These are phyloP conservation scores for Leccinum pachyderme DNA, from an alignment of 1,284 basidiomycete genomes.

Conservation along the genomic window DNA sequence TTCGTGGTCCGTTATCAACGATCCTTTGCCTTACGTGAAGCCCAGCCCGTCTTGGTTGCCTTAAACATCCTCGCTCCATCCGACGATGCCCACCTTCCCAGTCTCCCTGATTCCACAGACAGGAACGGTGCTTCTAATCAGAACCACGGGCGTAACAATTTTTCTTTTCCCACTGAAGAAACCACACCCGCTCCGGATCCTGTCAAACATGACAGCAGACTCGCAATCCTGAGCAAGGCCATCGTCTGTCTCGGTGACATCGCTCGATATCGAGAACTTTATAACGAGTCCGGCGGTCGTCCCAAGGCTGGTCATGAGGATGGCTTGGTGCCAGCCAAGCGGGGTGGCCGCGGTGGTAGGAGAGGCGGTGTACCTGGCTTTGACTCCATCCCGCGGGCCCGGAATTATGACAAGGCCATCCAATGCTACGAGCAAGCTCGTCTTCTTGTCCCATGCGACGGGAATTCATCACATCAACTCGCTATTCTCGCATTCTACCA, in stretches of 20 bases:
- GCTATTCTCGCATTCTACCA: constrained; percentile 89
- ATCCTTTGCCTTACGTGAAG: constrained; percentile 65
- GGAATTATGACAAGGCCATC: constrained; percentile 75
- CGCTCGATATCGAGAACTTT: constrained; percentile 89
- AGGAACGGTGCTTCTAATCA: constrained; percentile 16
- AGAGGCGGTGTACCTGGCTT: constrained; percentile 42
- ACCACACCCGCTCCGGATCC: constrained; percentile 40
- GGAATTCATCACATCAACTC: constrained; percentile 93
- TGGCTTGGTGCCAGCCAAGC: constrained; percentile 37
- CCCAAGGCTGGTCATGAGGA: constrained; percentile 67
- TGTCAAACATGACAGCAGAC: constrained; percentile 57
- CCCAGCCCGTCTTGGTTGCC: constrained; percentile 50
- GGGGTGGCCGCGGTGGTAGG: constrained; percentile 41
- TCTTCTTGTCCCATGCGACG: constrained; percentile 74
- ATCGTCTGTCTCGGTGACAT: constrained; percentile 93
- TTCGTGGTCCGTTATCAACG: constrained; percentile 71
- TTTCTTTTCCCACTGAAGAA: constrained; percentile 56
- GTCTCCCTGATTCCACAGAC: constrained; percentile 33
- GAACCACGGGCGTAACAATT: constrained; percentile 43
- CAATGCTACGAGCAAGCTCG: constrained; percentile 85
- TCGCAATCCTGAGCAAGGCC: constrained; percentile 81
- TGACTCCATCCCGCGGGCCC: constrained; percentile 45
- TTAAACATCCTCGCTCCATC: constrained; percentile 48
- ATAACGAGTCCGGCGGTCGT: constrained; percentile 69
- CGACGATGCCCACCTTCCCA: constrained; percentile 30